Evolutionary conservation across 2,329 filamentous ascomycete species (phyloP).

Genomic region (Trichophaea hybrida): DNA sequence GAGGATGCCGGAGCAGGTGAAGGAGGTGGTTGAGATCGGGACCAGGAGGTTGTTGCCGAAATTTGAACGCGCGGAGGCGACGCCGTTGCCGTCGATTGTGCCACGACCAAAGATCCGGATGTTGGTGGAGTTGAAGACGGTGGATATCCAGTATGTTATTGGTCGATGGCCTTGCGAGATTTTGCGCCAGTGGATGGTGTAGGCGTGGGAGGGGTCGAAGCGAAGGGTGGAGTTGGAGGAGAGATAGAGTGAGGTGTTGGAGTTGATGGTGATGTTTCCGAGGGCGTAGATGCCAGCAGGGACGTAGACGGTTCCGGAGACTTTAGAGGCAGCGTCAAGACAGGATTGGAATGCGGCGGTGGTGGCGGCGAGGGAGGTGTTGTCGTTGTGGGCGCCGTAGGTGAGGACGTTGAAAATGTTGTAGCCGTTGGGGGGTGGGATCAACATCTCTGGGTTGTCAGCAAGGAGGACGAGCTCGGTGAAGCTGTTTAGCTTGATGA

Average conservation of each 20-base stretch:
- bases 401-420: constrained; percentile 7
- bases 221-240: constrained; percentile 6
- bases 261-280: constrained; percentile 9
- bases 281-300: constrained; percentile 10
- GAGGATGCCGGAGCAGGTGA: constrained; percentile 4
- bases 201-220: constrained; percentile 5
- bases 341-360: constrained; percentile 7
- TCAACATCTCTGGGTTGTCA: background rate
- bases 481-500: constrained; percentile 8
- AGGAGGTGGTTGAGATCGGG: constrained; percentile 9
- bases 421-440: background rate
- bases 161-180: constrained; percentile 8
- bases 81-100: constrained; percentile 8
- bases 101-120: constrained; percentile 11
- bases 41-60: constrained; percentile 8
- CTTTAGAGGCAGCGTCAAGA: constrained; percentile 5
- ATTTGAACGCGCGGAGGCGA: background rate
- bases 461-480: constrained; percentile 8
- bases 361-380: background rate
- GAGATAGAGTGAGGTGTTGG: constrained; percentile 12
- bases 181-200: constrained; percentile 12
- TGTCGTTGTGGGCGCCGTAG: constrained; percentile 1
- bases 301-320: constrained; percentile 5
- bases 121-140: constrained; percentile 8
- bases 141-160: constrained; percentile 15